Evolutionary conservation across 306 rosid genomes (phyloP).

Genomic region (Albizia julibrissin): DNA sequence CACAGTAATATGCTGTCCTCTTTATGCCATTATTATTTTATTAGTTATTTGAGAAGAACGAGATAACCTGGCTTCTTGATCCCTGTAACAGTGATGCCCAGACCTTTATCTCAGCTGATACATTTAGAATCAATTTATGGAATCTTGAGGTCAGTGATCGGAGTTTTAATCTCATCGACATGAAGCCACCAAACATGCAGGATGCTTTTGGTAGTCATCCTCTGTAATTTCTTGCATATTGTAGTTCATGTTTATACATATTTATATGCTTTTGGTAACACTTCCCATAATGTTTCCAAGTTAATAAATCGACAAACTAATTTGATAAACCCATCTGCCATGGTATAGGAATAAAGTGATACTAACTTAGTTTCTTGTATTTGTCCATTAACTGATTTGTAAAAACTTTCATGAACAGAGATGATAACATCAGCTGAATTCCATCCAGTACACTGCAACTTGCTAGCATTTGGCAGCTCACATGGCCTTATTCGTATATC

Average conservation of each 20-base stretch:
- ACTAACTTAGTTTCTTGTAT: neutral
- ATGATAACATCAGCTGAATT: slow-evolving; percentile 76
- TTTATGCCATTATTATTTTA: slow-evolving; percentile 12
- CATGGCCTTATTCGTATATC: slow-evolving; percentile 66
- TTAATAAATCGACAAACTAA: neutral
- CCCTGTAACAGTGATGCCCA: slow-evolving; percentile 62
- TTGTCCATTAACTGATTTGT: neutral
- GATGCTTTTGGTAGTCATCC: slow-evolving; percentile 58
- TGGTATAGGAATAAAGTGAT: neutral
- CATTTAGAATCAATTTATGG: slow-evolving; percentile 80
- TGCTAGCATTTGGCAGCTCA: slow-evolving; percentile 77
- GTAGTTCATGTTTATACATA: neutral
- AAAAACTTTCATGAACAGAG: slow-evolving; percentile 42
- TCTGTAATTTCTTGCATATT: neutral
- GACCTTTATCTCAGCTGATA: slow-evolving; percentile 78
- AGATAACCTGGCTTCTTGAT: slow-evolving; percentile 32
- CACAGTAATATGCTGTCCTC: slow-evolving; percentile 1
- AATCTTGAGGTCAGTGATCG: slow-evolving; percentile 67
- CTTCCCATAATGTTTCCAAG: neutral
- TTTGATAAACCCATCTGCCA: neutral
- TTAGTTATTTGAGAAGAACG: neutral
- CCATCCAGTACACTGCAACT: slow-evolving; percentile 76
- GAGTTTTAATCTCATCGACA: slow-evolving; percentile 72
- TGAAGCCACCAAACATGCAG: slow-evolving; percentile 73
- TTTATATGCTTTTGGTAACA: too few relatives aligned